Conservation (phyloP, 2,329 filamentous ascomycete species). For the Cordyceps tenuipes region DNA sequence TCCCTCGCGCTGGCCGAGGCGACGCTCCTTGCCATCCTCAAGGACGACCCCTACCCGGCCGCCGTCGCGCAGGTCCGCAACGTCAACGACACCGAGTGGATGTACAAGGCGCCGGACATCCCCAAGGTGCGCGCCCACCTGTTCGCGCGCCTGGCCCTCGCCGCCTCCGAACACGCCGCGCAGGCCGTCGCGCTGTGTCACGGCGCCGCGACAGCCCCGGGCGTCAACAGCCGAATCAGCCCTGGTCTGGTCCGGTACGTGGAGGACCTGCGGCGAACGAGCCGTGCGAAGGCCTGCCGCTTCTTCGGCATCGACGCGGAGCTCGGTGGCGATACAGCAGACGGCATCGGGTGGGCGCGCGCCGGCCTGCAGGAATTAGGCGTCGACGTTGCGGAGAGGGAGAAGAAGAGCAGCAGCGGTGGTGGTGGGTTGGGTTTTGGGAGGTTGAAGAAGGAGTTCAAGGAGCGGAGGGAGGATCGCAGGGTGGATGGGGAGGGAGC, state of each 20-base stretch:
- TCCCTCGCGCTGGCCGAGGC: conserved; percentile 76
- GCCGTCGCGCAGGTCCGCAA: conserved; percentile 75
- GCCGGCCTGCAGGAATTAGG: conserved; percentile 71
- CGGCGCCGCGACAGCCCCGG: conserved; percentile 26
- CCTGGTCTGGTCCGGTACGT: conserved; percentile 64
- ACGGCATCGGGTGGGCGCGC: conserved; percentile 77
- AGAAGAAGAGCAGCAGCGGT: conserved; percentile 34
- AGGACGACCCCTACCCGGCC: conserved; percentile 88
- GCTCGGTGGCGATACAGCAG: conserved; percentile 68
- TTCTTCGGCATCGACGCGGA: conserved; percentile 91
- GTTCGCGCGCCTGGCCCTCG: conserved; percentile 79
- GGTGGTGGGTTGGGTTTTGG: conserved; percentile 48
- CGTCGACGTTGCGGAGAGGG: conserved; percentile 39
- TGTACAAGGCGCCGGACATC: conserved; percentile 84
- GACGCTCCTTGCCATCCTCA: conserved; percentile 79
- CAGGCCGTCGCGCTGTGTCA: conserved; percentile 52
- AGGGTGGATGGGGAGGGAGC: conserved; percentile 61
- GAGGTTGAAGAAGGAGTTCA: conserved; percentile 64
- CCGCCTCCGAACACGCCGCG: conserved; percentile 78
- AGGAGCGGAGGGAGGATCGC: conserved; percentile 70
- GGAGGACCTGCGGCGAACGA: conserved; percentile 64
- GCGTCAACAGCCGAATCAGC: conserved; percentile 43
- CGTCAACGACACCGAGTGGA: conserved; percentile 84
- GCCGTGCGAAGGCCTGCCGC: conserved; percentile 76
- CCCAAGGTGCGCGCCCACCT: conserved; percentile 83